phyloP scores from a whole-genome alignment of 495 filamentous ascomycete species.

The Neurospora sp. region DNA sequence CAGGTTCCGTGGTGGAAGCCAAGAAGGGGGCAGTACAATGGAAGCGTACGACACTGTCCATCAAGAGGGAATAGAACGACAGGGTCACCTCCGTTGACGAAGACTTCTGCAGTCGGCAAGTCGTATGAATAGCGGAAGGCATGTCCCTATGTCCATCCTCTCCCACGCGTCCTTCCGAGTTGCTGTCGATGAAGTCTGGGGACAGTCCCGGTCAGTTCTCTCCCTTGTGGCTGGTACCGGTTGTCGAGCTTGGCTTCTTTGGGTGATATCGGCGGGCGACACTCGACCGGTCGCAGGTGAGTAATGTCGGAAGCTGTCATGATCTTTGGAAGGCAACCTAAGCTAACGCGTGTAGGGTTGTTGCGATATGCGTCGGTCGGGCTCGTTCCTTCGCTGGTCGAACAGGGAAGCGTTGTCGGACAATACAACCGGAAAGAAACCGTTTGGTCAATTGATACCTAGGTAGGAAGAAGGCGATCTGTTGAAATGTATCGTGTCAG shows the following conservation, averaged over 20 bases:
- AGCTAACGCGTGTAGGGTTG: neutral
- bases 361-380: neutral
- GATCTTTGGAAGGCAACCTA: neutral
- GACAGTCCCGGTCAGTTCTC: neutral
- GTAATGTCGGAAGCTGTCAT: neutral
- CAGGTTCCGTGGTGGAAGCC: neutral
- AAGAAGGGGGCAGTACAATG: neutral
- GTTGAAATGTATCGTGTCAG: neutral
- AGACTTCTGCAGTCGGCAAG: neutral
- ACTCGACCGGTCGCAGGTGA: neutral
- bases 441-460: neutral
- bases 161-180: neutral
- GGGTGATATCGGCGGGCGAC: neutral
- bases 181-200: neutral
- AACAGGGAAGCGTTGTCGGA: neutral
- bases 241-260: neutral
- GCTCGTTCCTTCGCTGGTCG: neutral
- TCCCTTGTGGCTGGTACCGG: neutral
- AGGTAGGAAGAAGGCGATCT: neutral
- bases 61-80: neutral
- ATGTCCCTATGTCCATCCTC: neutral
- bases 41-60: neutral
- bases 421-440: neutral
- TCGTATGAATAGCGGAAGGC: neutral
- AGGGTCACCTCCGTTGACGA: neutral